Percentiles rank a stretch among this genome's conserved stretches.
Evolutionary conservation across 768 basidiomycete genomes (phyloP).

Genomic region (Zangia roseola): DNA sequence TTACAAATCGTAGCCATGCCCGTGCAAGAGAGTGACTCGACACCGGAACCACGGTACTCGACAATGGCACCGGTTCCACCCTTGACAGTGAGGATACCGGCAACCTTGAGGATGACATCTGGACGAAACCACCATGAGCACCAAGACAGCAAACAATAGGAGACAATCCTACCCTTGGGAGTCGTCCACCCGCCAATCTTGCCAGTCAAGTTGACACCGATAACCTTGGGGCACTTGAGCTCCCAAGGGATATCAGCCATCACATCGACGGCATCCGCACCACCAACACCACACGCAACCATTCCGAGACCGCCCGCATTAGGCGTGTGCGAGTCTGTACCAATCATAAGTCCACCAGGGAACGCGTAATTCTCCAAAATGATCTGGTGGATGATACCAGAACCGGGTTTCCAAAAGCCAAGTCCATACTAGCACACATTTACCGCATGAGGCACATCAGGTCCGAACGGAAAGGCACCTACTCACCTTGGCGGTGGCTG

Average conservation of each 20-base stretch:
- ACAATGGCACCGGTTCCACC: conserved; percentile 99
- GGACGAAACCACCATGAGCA: conserved; percentile 9
- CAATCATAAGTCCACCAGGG: conserved; percentile 99
- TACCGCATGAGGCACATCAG: neutral
- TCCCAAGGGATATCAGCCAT: conserved; percentile 99
- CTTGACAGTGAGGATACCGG: conserved; percentile 98
- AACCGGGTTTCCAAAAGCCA: conserved; percentile 99
- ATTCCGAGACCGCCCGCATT: conserved; percentile 99
- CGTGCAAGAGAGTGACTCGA: conserved; percentile 94
- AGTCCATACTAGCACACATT: conserved; percentile 74
- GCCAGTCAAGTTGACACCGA: conserved; percentile 95
- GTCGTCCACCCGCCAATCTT: conserved; percentile 97
- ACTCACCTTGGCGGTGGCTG: conserved; percentile 84
- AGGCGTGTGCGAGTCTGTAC: conserved; percentile 98
- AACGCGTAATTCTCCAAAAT: conserved; percentile 99
- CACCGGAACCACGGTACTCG: conserved; percentile 93
- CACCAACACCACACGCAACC: conserved; percentile 99
- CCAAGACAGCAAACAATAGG: neutral
- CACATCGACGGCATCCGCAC: conserved; percentile 98
- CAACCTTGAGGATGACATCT: conserved; percentile 99
- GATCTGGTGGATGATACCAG: conserved; percentile 99
- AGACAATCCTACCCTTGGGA: conserved; percentile 71
- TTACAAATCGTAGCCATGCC: conserved; percentile 99
- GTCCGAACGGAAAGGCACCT: conserved; percentile 6
- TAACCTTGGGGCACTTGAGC: conserved; percentile 98